Conservation (phyloP, 305 asterid species). For the Ilex paraguariensis region DNA sequence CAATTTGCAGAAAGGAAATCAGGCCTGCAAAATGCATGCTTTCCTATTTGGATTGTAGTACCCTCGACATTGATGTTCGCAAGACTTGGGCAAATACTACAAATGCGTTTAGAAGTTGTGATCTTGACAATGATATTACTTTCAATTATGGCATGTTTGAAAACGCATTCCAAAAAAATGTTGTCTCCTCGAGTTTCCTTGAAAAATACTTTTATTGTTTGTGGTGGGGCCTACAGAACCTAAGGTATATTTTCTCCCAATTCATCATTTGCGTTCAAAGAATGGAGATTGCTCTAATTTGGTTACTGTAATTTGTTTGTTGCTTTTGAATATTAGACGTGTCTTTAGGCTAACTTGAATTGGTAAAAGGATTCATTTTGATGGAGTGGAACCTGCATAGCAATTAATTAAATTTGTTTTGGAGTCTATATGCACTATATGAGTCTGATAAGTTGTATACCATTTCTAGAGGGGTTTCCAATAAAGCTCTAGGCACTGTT, state of each 20-base stretch:
- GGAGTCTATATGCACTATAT: too few relatives aligned
- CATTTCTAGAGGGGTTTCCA: too few relatives aligned
- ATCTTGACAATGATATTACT: constrained; percentile 42
- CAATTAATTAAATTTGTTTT: too few relatives aligned
- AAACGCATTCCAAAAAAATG: constrained; percentile 68
- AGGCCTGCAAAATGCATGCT: constrained; percentile 48
- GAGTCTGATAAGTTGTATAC: too few relatives aligned
- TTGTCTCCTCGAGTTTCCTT: constrained; percentile 71
- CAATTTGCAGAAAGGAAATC: constrained; percentile 59
- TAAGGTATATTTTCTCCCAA: constrained; percentile 49
- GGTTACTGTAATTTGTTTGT: too few relatives aligned
- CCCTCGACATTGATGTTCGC: constrained; percentile 18
- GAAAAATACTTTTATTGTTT: constrained; percentile 83
- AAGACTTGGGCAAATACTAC: constrained; percentile 56
- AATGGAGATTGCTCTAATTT: too few relatives aligned
- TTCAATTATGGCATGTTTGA: constrained; percentile 83
- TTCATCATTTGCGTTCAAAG: neutral
- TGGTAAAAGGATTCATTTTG: too few relatives aligned
- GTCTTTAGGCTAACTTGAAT: too few relatives aligned
- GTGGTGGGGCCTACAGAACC: constrained; percentile 98
- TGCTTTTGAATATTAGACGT: too few relatives aligned
- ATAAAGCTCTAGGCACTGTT: too few relatives aligned
- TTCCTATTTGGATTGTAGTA: constrained; percentile 55
- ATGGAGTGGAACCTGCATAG: too few relatives aligned
- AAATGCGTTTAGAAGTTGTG: constrained; percentile 62